Percentiles rank a stretch among this genome's conserved stretches.
These are phyloP conservation scores for Reticulascus tulasneorum DNA, from an alignment of 2,329 filamentous ascomycete genomes.

Conservation along the genomic window DNA sequence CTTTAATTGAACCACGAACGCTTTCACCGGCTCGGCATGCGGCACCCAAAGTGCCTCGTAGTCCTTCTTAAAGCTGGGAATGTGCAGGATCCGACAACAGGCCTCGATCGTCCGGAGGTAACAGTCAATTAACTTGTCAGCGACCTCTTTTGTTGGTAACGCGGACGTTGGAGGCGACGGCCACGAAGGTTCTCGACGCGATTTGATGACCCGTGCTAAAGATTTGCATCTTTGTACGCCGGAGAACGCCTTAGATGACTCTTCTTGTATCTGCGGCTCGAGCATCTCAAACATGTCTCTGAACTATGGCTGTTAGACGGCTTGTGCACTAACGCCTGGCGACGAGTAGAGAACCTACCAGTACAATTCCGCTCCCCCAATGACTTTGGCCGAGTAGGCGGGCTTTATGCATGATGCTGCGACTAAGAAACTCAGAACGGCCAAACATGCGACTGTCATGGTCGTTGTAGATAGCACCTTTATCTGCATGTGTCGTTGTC, in stretches of 20 bases:
- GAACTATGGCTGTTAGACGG: too few relatives aligned
- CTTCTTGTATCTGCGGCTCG: conserved; percentile 34
- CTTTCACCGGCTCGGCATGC: conserved; percentile 22
- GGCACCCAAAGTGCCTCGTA: conserved; percentile 48
- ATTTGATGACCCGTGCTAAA: conserved; percentile 49
- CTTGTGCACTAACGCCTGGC: too few relatives aligned
- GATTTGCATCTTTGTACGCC: conserved; percentile 48
- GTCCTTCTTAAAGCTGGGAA: conserved; percentile 43
- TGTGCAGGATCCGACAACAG: conserved; percentile 45
- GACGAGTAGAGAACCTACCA: too few relatives aligned
- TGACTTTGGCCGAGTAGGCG: conserved; percentile 55
- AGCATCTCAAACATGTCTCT: conserved; percentile 39
- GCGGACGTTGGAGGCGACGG: conserved; percentile 34
- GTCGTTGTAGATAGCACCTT: too few relatives aligned
- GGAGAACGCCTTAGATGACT: conserved; percentile 27
- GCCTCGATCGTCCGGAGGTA: conserved; percentile 47
- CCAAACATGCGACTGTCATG: conserved; percentile 28
- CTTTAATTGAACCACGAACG: conserved; percentile 54
- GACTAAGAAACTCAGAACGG: conserved; percentile 27
- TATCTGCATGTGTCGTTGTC: too few relatives aligned
- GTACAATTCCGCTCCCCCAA: conserved; percentile 36
- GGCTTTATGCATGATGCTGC: conserved; percentile 50
- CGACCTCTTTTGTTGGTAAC: conserved; percentile 42
- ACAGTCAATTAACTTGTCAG: conserved; percentile 42
- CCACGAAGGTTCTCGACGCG: conserved; percentile 42